Percentiles rank a stretch among this genome's conserved stretches.
phyloP scores from a whole-genome alignment of 2,329 filamentous ascomycete species.

The Coleophoma eucalyptorum region DNA sequence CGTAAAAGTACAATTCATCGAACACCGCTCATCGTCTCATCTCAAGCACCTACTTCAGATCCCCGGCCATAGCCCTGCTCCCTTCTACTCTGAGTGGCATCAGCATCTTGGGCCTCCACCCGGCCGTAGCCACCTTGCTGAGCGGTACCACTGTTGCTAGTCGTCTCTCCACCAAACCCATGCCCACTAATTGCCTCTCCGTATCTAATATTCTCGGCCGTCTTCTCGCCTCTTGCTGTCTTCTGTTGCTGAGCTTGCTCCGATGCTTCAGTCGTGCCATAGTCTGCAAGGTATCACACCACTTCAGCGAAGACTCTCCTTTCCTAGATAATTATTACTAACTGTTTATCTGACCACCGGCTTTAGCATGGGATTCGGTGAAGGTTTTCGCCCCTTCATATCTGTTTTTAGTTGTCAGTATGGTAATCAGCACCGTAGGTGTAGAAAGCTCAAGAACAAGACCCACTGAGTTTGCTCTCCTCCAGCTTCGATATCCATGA shows the following conservation, averaged over 20 bases:
- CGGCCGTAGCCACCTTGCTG: conserved; percentile 34
- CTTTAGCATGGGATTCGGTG: conserved; percentile 44
- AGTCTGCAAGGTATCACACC: neutral
- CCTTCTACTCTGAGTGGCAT: conserved; percentile 37
- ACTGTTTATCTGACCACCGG: conserved; percentile 50
- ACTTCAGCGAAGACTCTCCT: too few species aligned
- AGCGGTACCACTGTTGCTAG: conserved; percentile 30
- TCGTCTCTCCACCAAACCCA: conserved; percentile 50
- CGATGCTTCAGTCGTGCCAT: conserved; percentile 3
- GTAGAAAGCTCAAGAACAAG: neutral
- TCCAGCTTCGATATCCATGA: conserved; percentile 56
- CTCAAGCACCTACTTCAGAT: conserved; percentile 49
- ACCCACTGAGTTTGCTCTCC: conserved; percentile 55
- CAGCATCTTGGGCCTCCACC: conserved; percentile 25
- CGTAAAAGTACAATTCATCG: too few species aligned
- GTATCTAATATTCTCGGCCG: conserved; percentile 48
- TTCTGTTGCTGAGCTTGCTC: conserved; percentile 26
- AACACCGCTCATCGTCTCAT: neutral
- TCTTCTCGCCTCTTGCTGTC: conserved; percentile 35
- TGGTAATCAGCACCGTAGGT: neutral
- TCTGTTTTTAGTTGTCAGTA: conserved; percentile 29
- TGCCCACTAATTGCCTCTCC: conserved; percentile 52
- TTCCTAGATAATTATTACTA: conserved; percentile 28
- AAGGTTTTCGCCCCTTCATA: conserved; percentile 55
- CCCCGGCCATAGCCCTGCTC: conserved; percentile 51